Percentiles rank a stretch among this genome's conserved stretches.
Conservation (phyloP, 257 asterid species). For the Leptodermis oblonga region DNA sequence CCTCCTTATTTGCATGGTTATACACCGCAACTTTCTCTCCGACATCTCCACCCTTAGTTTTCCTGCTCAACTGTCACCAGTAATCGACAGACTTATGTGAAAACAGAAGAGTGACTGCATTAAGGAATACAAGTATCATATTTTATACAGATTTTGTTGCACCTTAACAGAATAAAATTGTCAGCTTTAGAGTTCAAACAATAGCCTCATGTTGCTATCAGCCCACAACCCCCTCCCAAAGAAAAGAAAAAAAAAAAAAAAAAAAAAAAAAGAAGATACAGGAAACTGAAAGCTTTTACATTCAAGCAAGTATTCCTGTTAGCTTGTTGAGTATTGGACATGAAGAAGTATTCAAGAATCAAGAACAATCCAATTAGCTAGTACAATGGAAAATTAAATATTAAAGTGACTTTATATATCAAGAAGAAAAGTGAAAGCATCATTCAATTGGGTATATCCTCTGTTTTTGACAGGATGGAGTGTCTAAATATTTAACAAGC, state of each 20-base stretch:
- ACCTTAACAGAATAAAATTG: not conserved
- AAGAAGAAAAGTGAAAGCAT: not conserved
- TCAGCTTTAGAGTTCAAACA: not conserved
- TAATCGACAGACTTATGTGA: slow-evolving; percentile 7
- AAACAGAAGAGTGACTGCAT: too few species aligned
- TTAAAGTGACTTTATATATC: not conserved
- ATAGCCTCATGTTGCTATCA: not conserved
- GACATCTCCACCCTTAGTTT: slow-evolving; percentile 57
- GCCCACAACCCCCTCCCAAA: not conserved
- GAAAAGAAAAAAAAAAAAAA: too few species aligned
- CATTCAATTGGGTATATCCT: not conserved
- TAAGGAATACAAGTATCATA: not conserved
- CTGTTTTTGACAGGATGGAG: not conserved
- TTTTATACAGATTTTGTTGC: not conserved
- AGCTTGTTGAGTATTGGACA: not conserved
- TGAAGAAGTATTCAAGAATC: not conserved
- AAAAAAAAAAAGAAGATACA: too few species aligned
- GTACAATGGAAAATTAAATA: not conserved
- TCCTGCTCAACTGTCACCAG: slow-evolving; percentile 63
- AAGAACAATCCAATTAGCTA: not conserved
- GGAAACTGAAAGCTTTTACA: not conserved
- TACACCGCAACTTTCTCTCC: slow-evolving; percentile 62
- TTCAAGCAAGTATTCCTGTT: not conserved
- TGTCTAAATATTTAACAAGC: not conserved
- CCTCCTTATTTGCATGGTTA: slow-evolving; percentile 91